phyloP scores from a whole-genome alignment of 805 yeast species.

The Pichia paraexigua region DNA sequence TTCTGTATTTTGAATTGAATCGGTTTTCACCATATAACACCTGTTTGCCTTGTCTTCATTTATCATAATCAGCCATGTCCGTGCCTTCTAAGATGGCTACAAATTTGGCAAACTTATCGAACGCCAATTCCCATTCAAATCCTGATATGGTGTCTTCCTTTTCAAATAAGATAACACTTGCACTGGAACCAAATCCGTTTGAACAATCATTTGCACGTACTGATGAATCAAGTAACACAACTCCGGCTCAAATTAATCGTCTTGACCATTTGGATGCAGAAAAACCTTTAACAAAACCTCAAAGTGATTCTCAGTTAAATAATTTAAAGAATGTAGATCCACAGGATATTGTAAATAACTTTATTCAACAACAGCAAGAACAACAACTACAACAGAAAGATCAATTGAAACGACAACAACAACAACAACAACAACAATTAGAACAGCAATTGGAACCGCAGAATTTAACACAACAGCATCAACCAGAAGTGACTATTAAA shows the following conservation, averaged over 20 bases:
- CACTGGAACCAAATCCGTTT: slow-evolving; percentile 86
- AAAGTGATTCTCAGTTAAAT: slow-evolving; percentile 6
- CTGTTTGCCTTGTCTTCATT: not conserved
- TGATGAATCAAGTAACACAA: slow-evolving; percentile 8
- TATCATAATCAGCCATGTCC: not conserved
- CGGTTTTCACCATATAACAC: no score
- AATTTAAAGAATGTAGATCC: not conserved
- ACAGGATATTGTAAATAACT: not conserved
- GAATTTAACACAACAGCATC: not conserved
- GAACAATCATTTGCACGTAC: slow-evolving; percentile 72
- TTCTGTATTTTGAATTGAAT: no score
- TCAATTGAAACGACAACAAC: slow-evolving; percentile 23
- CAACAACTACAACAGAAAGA: slow-evolving; percentile 18
- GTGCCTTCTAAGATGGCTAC: not conserved
- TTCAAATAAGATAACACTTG: slow-evolving; percentile 18
- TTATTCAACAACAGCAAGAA: slow-evolving; percentile 14
- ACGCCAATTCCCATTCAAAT: not conserved
- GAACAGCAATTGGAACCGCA: not conserved
- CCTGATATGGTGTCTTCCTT: slow-evolving; percentile 2
- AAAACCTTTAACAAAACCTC: slow-evolving; percentile 3
- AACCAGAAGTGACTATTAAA: not conserved
- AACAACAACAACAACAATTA: not conserved
- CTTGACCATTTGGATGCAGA: not conserved
- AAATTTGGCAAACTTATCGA: not conserved
- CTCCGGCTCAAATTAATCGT: not conserved